phyloP scores from a whole-genome alignment of 805 yeast genomes.

The Wickerhamomyces mucosus region DNA sequence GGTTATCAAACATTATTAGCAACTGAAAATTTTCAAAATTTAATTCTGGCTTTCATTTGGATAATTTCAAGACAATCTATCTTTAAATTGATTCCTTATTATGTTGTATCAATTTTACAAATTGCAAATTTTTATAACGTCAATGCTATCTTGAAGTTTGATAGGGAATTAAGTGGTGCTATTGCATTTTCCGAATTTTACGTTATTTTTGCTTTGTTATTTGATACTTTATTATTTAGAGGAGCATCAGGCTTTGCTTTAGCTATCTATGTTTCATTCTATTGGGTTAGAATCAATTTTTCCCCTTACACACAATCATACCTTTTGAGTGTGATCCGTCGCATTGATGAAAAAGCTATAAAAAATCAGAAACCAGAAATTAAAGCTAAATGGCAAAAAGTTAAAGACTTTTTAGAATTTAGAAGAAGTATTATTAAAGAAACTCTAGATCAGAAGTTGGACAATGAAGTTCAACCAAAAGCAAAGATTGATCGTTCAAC shows the following conservation, averaged over 20 bases:
- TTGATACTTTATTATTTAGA: constrained; percentile 53
- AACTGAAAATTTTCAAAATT: constrained; percentile 68
- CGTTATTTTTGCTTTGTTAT: constrained; percentile 39
- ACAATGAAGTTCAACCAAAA: constrained; percentile 6
- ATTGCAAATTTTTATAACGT: constrained; percentile 33
- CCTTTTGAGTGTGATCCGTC: constrained; percentile 20
- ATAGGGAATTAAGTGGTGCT: constrained; percentile 30
- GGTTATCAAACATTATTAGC: constrained; percentile 55
- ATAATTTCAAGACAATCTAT: constrained; percentile 51
- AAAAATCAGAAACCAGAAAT: constrained; percentile 19
- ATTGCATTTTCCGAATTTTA: constrained; percentile 55
- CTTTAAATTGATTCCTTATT: constrained; percentile 56
- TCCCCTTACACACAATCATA: constrained; percentile 30
- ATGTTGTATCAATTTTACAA: constrained; percentile 49
- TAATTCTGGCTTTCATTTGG: constrained; percentile 50
- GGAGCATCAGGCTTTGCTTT: constrained; percentile 65
- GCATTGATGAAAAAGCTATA: constrained; percentile 25
- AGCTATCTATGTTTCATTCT: constrained; percentile 44
- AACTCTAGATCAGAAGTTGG: constrained; percentile 8
- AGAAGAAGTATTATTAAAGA: constrained; percentile 29
- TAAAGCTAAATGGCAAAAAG: constrained; percentile 27
- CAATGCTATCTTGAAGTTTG: constrained; percentile 28
- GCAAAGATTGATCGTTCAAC: constrained; percentile 1
- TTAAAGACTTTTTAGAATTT: constrained; percentile 31
- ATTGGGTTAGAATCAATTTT: constrained; percentile 63